Evolutionary conservation across 2,329 filamentous ascomycete species (phyloP).

Genomic region (Pochonia chlamydosporia): DNA sequence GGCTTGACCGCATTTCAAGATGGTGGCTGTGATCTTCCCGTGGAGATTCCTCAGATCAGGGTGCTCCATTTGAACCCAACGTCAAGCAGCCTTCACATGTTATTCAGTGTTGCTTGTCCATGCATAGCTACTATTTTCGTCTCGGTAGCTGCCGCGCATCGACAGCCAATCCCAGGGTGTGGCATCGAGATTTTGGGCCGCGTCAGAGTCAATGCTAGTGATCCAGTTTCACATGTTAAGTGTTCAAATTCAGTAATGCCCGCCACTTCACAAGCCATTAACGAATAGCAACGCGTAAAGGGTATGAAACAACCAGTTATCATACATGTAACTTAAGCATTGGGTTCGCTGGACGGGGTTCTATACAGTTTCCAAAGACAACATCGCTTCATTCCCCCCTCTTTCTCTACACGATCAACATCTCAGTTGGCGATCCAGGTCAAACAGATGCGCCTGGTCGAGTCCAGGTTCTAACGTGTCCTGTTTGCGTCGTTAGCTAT

Average conservation of each 20-base stretch:
- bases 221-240: neutral
- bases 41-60: no score
- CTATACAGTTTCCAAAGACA: neutral
- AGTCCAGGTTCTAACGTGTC: conserved; percentile 71
- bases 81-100: neutral
- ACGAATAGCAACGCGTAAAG: neutral
- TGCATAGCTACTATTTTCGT: neutral
- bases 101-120: neutral
- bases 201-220: neutral
- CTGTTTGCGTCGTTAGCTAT: conserved; percentile 35
- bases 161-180: neutral
- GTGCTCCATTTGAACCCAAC: no score
- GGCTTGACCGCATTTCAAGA: neutral
- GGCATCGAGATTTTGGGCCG: no score
- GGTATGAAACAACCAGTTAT: neutral
- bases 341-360: neutral
- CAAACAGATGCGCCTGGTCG: conserved; percentile 38
- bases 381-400: neutral
- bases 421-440: neutral
- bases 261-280: neutral
- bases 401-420: neutral
- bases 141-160: neutral
- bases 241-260: neutral
- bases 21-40: no score
- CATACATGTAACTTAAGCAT: neutral